Evolutionary conservation across 78 protist genomes (phyloP), one percentile per base, ranked within the genome.

Genomic region (Dictyostelium brefeldianum): DNA sequence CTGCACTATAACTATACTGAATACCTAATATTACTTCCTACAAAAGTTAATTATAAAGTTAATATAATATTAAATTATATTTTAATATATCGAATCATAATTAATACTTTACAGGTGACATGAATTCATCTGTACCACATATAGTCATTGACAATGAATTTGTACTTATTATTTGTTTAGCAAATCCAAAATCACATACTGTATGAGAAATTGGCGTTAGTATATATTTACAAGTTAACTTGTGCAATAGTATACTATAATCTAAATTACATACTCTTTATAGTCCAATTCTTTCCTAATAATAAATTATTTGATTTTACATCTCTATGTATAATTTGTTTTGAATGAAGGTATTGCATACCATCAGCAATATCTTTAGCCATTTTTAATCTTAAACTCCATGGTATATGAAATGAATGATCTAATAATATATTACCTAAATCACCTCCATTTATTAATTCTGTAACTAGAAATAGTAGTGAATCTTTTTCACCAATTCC

Each of bases 101-200:
- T n/a, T n/a, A n/a, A n/a, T n/a, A n/a, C n/a, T n/a, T n/a, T n/a
- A n/a, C n/a, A n/a, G 93, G 93, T 56, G 81, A 59, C 93, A 87
- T 87, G 69, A 80, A 87, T 77, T 87, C 84, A 74, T 87, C 93
- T 5, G 93, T 77, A 46, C 93, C 93, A 31, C 93, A 87, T 31
- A 87, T 87, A 7, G 93, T 87, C 10, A 14, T 75, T 56, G 93
- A 59, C 51, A 87, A 65, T 27, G 84, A 50, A 78, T 78, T 59
- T 4, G 17, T 1, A 36, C 31, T 47, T 18, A 17, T 48, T 17
- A 87, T 12, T 53, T 25, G 43, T 29, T 87, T 87, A 8, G 93
- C 93, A 62, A 85, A 85, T 46, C 92, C 92, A 84, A 84, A 84
- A 59, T 84, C 92, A 62, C 92, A 84, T 14, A 84, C 92, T 84